Conservation (phyloP, 129 eudicot genomes). For the Chrysanthemum lavandulifolium region DNA sequence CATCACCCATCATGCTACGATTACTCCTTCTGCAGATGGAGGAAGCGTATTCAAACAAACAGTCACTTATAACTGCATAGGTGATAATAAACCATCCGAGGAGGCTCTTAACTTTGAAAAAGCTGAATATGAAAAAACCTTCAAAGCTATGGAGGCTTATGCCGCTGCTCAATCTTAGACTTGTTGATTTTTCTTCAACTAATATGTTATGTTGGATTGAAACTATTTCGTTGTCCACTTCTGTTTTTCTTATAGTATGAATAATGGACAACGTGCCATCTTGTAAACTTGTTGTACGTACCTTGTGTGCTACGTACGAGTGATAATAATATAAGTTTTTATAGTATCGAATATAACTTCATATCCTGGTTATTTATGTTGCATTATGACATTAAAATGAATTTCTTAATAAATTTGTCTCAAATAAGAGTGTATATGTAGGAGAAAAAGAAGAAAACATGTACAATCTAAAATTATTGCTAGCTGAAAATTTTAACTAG, state of each 20-base stretch:
- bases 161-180: constrained; percentile 8
- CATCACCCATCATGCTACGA: constrained; percentile 16
- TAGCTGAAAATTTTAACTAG: no score
- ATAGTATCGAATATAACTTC: no score
- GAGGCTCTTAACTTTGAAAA: constrained; percentile 15
- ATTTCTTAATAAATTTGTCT: no score
- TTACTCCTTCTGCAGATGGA: constrained; percentile 13
- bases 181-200: neutral
- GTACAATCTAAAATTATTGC: no score
- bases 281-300: neutral
- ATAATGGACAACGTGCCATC: constrained; percentile 14
- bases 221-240: neutral
- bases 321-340: no score
- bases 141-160: constrained; percentile 24
- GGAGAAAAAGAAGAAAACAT: no score
- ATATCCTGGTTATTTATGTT: no score
- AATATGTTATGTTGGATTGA: neutral
- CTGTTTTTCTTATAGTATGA: neutral
- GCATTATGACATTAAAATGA: neutral
- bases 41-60: constrained; percentile 22
- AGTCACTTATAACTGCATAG: constrained; percentile 15
- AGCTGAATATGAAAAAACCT: constrained; percentile 11
- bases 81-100: constrained; percentile 18
- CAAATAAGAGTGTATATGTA: no score
- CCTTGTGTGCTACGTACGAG: no score